phyloP scores from a whole-genome alignment of 306 rosid genomes.

The Hippophae rhamnoides region DNA sequence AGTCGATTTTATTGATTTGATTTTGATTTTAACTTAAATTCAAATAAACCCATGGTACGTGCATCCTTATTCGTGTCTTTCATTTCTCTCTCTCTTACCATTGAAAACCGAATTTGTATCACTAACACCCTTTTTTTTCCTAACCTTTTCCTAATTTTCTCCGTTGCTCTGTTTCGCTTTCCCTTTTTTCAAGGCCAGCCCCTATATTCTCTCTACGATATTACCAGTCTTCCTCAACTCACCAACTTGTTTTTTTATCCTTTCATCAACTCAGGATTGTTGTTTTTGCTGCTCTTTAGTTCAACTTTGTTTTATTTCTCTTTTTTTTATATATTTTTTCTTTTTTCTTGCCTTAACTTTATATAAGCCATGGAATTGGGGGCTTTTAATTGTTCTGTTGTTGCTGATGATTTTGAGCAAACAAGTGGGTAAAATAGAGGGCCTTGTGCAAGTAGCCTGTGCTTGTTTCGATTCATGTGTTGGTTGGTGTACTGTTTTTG shows the following conservation, averaged over 20 bases:
- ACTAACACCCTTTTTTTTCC: not conserved
- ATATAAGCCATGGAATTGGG: not conserved
- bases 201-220: not conserved
- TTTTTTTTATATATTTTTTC: not conserved
- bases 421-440: not conserved
- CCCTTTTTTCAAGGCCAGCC: not conserved
- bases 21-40: no score
- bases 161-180: not conserved
- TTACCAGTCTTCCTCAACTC: not conserved
- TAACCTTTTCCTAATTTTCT: not conserved
- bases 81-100: not conserved
- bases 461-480: not conserved
- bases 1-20: no score
- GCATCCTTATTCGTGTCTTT: no score
- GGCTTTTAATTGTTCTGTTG: not conserved
- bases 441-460: not conserved
- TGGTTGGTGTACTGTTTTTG: conserved; percentile 1
- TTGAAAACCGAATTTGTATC: not conserved
- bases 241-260: not conserved
- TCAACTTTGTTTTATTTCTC: not conserved
- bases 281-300: not conserved
- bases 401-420: not conserved
- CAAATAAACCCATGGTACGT: no score
- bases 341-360: not conserved
- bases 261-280: not conserved